A percentile compares a stretch with the other conserved stretches of the same genome.
Conservation (phyloP, 1,284 basidiomycete genomes). For the Pulveroboletus sp. region DNA sequence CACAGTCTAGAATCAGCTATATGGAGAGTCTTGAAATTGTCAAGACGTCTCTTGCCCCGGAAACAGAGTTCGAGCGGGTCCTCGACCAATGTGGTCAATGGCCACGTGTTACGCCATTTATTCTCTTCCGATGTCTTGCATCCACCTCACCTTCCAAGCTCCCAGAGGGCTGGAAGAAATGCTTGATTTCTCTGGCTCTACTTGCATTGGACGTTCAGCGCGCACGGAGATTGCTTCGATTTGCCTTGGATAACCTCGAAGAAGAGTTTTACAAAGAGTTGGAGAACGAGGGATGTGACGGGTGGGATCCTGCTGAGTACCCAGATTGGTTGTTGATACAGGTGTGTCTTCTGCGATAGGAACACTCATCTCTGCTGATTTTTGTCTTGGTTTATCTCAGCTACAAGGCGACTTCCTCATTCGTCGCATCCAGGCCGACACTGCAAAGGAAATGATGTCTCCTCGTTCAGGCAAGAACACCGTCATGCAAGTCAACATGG, state of each 20-base stretch:
- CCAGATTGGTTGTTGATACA: constrained; percentile 5
- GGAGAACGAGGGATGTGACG: neutral
- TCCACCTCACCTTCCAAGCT: neutral
- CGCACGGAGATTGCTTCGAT: neutral
- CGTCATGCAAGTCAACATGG: neutral
- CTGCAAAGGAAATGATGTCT: neutral
- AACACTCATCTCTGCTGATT: neutral
- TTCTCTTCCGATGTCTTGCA: constrained; percentile 2
- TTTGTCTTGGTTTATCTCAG: neutral
- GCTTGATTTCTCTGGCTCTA: neutral
- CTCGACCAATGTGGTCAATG: neutral
- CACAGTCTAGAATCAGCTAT: neutral
- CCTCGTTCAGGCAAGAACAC: neutral
- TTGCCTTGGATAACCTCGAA: neutral
- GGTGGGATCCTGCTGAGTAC: neutral
- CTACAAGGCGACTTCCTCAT: neutral
- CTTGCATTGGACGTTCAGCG: constrained; percentile 1
- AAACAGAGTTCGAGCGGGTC: neutral
- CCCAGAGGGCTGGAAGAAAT: neutral
- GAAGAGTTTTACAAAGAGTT: neutral
- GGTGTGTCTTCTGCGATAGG: neutral
- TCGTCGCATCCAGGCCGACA: neutral
- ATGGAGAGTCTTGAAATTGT: neutral
- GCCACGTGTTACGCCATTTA: neutral
- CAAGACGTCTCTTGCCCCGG: neutral